Percentiles rank a stretch among this genome's conserved stretches.
Conservation (phyloP, 78 protist species). For the Anaeramoeba flamelloides region DNA sequence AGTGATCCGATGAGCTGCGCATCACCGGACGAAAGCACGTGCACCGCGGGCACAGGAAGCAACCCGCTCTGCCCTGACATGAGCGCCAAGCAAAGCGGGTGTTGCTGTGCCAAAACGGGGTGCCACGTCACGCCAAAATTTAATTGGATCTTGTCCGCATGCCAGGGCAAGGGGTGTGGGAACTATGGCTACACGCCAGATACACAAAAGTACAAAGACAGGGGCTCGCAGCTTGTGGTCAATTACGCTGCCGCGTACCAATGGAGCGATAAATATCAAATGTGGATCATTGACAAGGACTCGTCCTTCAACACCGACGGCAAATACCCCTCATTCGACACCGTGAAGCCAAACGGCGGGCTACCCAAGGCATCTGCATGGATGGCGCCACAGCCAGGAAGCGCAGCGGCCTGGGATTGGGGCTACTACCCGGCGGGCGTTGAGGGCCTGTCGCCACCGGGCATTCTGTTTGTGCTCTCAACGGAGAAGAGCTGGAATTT, state of each 20-base stretch:
- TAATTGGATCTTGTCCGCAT: too few relatives aligned
- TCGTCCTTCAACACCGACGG: constrained; percentile 16
- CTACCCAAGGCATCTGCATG: neutral
- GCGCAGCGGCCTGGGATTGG: neutral
- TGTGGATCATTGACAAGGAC: neutral
- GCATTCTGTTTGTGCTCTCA: constrained; percentile 2
- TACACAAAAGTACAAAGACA: neutral
- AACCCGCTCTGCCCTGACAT: too few relatives aligned
- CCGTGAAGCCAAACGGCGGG: constrained; percentile 4
- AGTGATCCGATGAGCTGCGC: too few relatives aligned
- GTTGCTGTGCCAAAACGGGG: too few relatives aligned
- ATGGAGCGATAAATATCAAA: neutral
- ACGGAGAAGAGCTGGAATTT: neutral
- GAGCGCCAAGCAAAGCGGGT: too few relatives aligned
- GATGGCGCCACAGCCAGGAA: constrained; percentile 12
- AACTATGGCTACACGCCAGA: too few relatives aligned
- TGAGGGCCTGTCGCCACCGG: neutral
- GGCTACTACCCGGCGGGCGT: constrained; percentile 19
- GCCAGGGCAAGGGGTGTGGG: too few relatives aligned
- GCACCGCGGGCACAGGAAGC: too few relatives aligned
- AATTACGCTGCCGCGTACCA: constrained; percentile 14
- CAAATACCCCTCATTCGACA: constrained; percentile 4
- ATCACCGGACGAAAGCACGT: too few relatives aligned
- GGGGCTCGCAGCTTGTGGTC: neutral
- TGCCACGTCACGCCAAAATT: too few relatives aligned